Evolutionary conservation across 1,139 yeast genomes (phyloP).

Genomic region (Saccharomycopsis hybrid): DNA sequence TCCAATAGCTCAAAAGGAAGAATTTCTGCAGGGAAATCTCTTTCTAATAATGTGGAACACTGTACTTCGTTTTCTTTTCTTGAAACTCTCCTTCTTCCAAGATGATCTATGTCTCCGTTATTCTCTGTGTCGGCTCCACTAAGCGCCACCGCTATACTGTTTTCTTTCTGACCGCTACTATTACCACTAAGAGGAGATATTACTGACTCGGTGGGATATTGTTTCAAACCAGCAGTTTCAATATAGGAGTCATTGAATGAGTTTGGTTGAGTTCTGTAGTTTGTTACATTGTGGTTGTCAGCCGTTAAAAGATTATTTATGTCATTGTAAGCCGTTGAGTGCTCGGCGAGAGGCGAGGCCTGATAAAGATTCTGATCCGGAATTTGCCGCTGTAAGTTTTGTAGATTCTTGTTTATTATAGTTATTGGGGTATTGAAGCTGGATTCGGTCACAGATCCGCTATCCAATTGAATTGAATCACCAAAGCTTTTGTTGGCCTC

Average conservation of each 20-base stretch:
- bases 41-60: conserved; percentile 19
- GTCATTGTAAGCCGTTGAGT: background rate
- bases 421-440: conserved; percentile 13
- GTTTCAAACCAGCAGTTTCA: conserved; percentile 1
- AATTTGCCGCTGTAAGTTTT: background rate
- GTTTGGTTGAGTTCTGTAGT: conserved; percentile 19
- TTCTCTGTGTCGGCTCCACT: background rate
- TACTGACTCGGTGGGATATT: background rate
- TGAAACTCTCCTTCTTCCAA: background rate
- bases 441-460: background rate
- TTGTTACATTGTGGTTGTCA: background rate
- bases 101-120: background rate
- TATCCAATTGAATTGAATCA: background rate
- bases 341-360: conserved; percentile 3
- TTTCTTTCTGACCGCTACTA: background rate
- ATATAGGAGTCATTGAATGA: conserved; percentile 16
- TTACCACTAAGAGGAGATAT: no score
- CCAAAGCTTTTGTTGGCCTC: background rate
- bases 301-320: background rate
- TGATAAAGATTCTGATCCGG: background rate
- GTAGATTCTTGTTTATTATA: conserved; percentile 10
- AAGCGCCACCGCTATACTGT: background rate
- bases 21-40: conserved; percentile 22
- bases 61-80: background rate
- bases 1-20: conserved; percentile 20